These are phyloP conservation scores for Clarireedia sp. DNA, from an alignment of 2,329 filamentous ascomycete species.

Conservation along the genomic window DNA sequence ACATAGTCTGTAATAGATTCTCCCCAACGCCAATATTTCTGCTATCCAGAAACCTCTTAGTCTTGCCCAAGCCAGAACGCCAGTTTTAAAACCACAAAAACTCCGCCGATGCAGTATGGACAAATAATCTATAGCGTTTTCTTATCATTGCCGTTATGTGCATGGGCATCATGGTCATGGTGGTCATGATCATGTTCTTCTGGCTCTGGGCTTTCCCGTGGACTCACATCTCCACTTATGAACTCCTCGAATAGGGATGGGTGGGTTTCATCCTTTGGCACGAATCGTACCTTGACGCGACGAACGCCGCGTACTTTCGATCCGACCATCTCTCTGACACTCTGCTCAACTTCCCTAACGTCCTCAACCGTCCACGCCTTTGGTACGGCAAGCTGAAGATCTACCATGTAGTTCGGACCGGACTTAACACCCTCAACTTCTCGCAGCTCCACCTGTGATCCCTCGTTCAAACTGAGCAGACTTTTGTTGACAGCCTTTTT, in stretches of 20 bases:
- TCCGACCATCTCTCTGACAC: conserved; percentile 65
- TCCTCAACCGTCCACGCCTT: conserved; percentile 67
- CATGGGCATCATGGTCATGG: conserved; percentile 39
- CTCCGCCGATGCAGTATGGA: conserved; percentile 13
- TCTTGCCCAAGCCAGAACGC: conserved; percentile 8
- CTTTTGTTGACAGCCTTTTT: conserved; percentile 55
- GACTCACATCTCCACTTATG: conserved; percentile 55
- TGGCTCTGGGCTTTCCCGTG: conserved; percentile 50
- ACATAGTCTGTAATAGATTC: background rate
- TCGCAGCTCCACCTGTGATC: conserved; percentile 59
- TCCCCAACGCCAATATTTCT: conserved; percentile 5
- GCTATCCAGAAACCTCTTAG: background rate
- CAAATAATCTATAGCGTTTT: conserved; percentile 23
- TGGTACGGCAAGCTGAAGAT: conserved; percentile 78
- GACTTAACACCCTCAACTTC: conserved; percentile 88
- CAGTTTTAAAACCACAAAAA: conserved; percentile 8
- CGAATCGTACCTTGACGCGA: conserved; percentile 75
- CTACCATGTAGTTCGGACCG: conserved; percentile 91
- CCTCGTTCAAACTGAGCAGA: conserved; percentile 45
- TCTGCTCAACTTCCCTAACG: conserved; percentile 61
- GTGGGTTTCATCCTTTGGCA: conserved; percentile 53
- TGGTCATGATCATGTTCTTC: conserved; percentile 45
- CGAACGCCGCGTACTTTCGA: conserved; percentile 75
- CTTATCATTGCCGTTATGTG: conserved; percentile 29
- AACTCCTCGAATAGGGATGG: conserved; percentile 70